phyloP scores from a whole-genome alignment of 2,329 filamentous ascomycete genomes.

The Scytalidium lignicola region DNA sequence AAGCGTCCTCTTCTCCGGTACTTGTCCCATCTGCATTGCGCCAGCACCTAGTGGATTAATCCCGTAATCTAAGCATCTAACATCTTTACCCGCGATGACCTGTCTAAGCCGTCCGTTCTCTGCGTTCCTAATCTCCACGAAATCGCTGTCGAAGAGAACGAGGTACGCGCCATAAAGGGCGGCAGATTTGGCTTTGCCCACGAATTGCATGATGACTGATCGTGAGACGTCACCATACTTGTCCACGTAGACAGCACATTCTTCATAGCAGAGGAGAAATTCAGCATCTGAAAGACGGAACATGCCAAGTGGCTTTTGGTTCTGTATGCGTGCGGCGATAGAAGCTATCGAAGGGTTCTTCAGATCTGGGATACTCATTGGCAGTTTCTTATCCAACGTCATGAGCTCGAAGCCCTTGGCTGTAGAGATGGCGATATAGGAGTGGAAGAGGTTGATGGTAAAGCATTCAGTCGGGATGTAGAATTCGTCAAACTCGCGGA shows the following conservation, averaged over 20 bases:
- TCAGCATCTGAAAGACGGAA: slow-evolving; percentile 89
- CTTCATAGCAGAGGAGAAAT: slow-evolving; percentile 89
- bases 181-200: slow-evolving; percentile 81
- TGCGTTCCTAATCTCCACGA: slow-evolving; percentile 94
- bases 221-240: slow-evolving; percentile 95
- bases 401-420: slow-evolving; percentile 92
- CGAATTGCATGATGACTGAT: slow-evolving; percentile 96
- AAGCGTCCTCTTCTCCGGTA: slow-evolving; percentile 61
- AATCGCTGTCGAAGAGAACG: slow-evolving; percentile 90
- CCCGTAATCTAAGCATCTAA: slow-evolving; percentile 85
- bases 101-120: slow-evolving; percentile 91
- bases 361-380: slow-evolving; percentile 88
- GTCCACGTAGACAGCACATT: slow-evolving; percentile 96
- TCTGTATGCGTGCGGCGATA: slow-evolving; percentile 77
- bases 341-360: slow-evolving; percentile 72
- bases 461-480: slow-evolving; percentile 96
- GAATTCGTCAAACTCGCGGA: slow-evolving; percentile 98
- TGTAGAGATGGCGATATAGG: slow-evolving; percentile 85
- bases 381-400: slow-evolving; percentile 94
- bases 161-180: slow-evolving; percentile 91
- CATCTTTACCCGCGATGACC: slow-evolving; percentile 87
- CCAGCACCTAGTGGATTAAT: slow-evolving; percentile 48
- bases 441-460: slow-evolving; percentile 93
- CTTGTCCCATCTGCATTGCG: slow-evolving; percentile 29
- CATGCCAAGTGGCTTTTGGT: slow-evolving; percentile 88